These are phyloP conservation scores for Colletotrichum simmondsii DNA, from an alignment of 2,329 filamentous ascomycete genomes.

Conservation along the genomic window DNA sequence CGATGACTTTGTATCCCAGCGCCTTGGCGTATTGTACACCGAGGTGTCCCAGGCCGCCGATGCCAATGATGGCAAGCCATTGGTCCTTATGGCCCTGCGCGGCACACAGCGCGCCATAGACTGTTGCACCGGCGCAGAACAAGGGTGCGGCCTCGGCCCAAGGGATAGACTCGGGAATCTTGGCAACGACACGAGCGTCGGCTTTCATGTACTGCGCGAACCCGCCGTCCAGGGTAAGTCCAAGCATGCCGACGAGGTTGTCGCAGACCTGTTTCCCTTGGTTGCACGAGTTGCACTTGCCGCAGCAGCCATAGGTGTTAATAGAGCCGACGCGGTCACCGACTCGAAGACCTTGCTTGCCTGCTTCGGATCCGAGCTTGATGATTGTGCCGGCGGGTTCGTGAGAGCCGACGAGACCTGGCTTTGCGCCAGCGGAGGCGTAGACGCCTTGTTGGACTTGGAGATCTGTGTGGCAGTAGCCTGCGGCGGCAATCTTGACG, in stretches of 20 bases:
- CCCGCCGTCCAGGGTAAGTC: constrained; percentile 39
- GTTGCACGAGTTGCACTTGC: constrained; percentile 37
- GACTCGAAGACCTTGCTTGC: constrained; percentile 45
- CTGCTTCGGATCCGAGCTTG: constrained; percentile 59
- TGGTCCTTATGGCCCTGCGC: constrained; percentile 30
- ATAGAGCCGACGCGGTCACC: constrained; percentile 65
- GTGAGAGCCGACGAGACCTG: constrained; percentile 57
- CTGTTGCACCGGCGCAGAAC: constrained; percentile 43
- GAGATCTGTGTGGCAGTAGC: constrained; percentile 37
- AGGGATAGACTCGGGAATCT: constrained; percentile 38
- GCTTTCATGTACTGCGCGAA: constrained; percentile 42
- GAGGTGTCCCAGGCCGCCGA: constrained; percentile 41
- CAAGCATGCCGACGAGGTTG: constrained; percentile 38
- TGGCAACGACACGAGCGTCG: constrained; percentile 39
- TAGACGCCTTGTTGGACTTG: constrained; percentile 33
- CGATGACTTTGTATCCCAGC: constrained; percentile 39
- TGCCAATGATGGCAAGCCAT: constrained; percentile 41
- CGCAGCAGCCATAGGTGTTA: constrained; percentile 38
- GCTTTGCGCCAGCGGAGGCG: constrained; percentile 36
- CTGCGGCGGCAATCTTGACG: constrained; percentile 36
- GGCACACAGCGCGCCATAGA: constrained; percentile 37
- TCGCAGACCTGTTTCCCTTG: constrained; percentile 37
- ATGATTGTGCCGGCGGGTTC: constrained; percentile 73
- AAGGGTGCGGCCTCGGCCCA: constrained; percentile 39
- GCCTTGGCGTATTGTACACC: constrained; percentile 40